Evolutionary conservation across 2,329 filamentous ascomycete genomes (phyloP), one percentile per base, ranked within the genome.

Genomic region (Phialemonium atrogriseum): DNA sequence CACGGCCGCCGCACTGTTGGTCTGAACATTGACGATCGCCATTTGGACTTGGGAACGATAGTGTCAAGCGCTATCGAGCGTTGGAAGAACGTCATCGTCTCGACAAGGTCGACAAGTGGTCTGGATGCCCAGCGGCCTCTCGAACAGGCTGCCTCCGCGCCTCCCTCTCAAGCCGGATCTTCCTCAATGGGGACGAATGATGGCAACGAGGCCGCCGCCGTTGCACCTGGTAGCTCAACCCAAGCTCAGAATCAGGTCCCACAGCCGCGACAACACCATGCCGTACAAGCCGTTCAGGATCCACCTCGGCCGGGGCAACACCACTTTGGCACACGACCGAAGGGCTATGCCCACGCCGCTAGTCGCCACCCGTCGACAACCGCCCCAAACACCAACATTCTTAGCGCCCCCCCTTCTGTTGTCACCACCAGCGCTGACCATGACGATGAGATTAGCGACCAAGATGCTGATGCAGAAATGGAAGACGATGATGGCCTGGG

Each of bases 81-180:
- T 18, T 80, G 76, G 76, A 80, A 76, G 52, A 60, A 56, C 5
- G 71, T 79, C 11, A 68, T 80, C 10, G 56, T 63, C n/a, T 64
- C 70, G 5, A 58, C 64, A 3, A 61, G 71, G 24, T 56, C 55
- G 5, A 50, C 55, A n/a, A 41, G 40, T 11, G 68, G 70, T 12
- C 62, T 77, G 55, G 54, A 54, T 29, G 58, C 62, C 3, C 74
- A 79, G 41, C 61, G 59, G 26, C 43, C 66, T 3, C 49, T 78
- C 10, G 62, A 66, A 12, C 58, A 60, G 30, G 16, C 38, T 1
- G 24, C 39, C 0, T 30, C 29, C 17, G 33, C 32, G 6, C 33
- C 34, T 14, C 36, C 35, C 7, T 31, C 33, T 3, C 25, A 34
- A 9, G 16, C 36, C 2, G 24, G 22, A 13, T 17, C 30, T n/a